Base-by-base conservation (phyloP, 1,139 yeast genomes). In the Debaryomyces sp. region DNA sequence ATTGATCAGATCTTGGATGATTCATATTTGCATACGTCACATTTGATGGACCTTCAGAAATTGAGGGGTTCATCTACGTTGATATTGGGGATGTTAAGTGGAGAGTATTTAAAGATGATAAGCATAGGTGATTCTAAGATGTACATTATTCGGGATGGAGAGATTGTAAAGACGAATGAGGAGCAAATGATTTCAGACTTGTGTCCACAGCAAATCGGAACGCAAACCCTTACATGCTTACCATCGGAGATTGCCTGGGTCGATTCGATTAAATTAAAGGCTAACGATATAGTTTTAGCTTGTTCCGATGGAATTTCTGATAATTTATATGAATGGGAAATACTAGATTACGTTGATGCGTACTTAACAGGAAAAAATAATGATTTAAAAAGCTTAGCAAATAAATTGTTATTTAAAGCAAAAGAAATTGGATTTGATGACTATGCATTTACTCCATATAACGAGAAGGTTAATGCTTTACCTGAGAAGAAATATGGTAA, bases 281-380 rank as follows among this genome's bases (percentile, higher is more conserved):
- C 68, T 41, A 65, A 70, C 44, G 85, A 81, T 57, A 59, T 80
- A 10, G 59, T 81, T 1, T 60, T 80, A 22, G 55, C 78, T 50
- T 78, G 84, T 51, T 78, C 84, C 0, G 85, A 81, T 60, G 85
- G 85, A 1, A 72, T 81, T 12, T 71, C 81, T 0, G 85, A 81
- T 58, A 81, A 81, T 54, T 63, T 81, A 44, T 80, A 77, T 55
- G 75, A 73, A 35, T 69, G 72, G 63, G 85, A 81, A 58, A 71
- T 81, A 10, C 52, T 67, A 17, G 67, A 73, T 39, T 65, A 65
- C 41, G 57, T 80, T 18, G 67, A 72, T 41, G 71, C 70, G 38
- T 67, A 60, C 42, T 39, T 75, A 34, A 60, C 58, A 43, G 53
- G 48, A 42, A 70, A 62, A 36, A 63, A 66, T 17, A 64, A 66